phyloP scores from a whole-genome alignment of 1,139 yeast species.

The Petasospora rhodanensis region DNA sequence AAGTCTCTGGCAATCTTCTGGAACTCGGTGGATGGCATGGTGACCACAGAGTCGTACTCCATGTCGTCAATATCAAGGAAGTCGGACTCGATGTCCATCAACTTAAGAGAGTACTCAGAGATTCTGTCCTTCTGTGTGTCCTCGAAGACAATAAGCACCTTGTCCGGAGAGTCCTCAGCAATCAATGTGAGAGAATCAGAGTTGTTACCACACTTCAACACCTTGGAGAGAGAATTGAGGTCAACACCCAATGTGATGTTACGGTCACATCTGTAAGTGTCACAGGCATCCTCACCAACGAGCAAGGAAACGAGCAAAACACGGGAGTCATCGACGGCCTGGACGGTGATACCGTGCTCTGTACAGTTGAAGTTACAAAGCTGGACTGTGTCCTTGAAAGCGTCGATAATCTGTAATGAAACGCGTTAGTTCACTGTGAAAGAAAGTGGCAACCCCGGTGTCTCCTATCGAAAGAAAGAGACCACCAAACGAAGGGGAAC shows the following conservation, averaged over 20 bases:
- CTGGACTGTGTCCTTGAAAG: conserved; percentile 89
- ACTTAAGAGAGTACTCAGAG: conserved; percentile 84
- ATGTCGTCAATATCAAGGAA: conserved; percentile 91
- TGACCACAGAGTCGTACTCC: conserved; percentile 82
- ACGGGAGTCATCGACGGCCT: conserved; percentile 97
- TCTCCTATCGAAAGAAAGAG: too few relatives aligned
- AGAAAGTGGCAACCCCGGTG: too few relatives aligned
- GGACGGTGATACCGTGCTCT: conserved; percentile 90
- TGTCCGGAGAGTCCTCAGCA: conserved; percentile 90
- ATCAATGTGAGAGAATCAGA: conserved; percentile 83
- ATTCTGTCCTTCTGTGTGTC: conserved; percentile 87
- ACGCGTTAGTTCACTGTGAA: too few relatives aligned
- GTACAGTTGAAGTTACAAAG: conserved; percentile 96
- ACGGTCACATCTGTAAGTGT: conserved; percentile 93
- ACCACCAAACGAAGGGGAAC: conserved; percentile 28
- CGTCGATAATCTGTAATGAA: conserved; percentile 64
- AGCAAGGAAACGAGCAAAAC: conserved; percentile 85
- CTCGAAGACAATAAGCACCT: conserved; percentile 79
- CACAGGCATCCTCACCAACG: conserved; percentile 87
- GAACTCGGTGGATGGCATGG: conserved; percentile 85
- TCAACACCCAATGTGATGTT: conserved; percentile 91
- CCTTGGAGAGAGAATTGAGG: conserved; percentile 78
- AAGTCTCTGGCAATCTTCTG: conserved; percentile 88
- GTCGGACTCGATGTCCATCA: conserved; percentile 96
- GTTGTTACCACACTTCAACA: conserved; percentile 86